These are phyloP conservation scores for Sporobolomyces phaffii DNA, from an alignment of 768 basidiomycete genomes.

Conservation along the genomic window DNA sequence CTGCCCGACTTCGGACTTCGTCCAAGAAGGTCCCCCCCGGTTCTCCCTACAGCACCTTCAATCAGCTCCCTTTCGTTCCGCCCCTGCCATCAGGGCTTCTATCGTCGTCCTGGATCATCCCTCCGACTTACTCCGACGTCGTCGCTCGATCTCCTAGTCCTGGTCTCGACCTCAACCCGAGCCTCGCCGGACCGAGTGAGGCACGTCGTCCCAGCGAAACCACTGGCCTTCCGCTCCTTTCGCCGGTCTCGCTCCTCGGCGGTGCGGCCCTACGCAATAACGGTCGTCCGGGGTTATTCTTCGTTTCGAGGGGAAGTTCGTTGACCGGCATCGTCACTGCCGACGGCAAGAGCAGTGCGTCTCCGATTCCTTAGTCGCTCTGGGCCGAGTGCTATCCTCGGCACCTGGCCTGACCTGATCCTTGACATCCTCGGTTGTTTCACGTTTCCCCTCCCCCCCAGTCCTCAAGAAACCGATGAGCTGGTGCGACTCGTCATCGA, in stretches of 20 bases:
- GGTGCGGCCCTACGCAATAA: conserved; percentile 33
- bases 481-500: conserved; percentile 20
- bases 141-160: conserved; percentile 48
- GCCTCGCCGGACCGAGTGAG: neutral
- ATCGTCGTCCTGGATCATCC: conserved; percentile 84
- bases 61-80: conserved; percentile 77
- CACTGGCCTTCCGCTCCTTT: conserved; percentile 28
- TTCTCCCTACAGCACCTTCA: conserved; percentile 73
- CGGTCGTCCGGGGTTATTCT: conserved; percentile 41
- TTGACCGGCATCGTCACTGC: conserved; percentile 32
- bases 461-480: conserved; percentile 40
- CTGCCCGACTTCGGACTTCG: too few species aligned
- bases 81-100: conserved; percentile 81
- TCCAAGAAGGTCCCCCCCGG: too few species aligned
- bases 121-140: conserved; percentile 69
- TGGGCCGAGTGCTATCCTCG: too few species aligned
- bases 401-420: neutral
- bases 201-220: neutral
- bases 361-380: too few species aligned
- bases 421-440: neutral
- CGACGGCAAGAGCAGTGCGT: conserved; percentile 21
- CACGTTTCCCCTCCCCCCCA: conserved; percentile 15
- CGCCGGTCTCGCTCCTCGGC: conserved; percentile 41
- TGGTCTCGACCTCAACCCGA: neutral
- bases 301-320: conserved; percentile 33